Base-by-base conservation (phyloP, 257 asterid species). In the Nyctanthes arbortristis region DNA sequence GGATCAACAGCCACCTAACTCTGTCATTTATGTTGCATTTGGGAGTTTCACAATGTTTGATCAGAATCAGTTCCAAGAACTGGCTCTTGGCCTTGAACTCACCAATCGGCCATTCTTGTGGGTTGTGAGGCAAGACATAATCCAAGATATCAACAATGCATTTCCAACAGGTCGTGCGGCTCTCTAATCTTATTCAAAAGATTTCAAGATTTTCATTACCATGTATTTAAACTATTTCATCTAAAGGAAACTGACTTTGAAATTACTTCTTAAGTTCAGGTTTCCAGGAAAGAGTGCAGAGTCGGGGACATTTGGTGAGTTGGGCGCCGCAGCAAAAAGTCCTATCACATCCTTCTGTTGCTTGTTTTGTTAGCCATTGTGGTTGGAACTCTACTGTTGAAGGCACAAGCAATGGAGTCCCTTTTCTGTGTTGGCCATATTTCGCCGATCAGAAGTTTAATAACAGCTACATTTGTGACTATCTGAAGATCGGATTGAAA, bases 11-110 rank as follows among this genome's bases (percentile, higher is more conserved):
- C 77, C 80, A 36, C 7, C 12, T 1, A 40, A 63, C 45, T 85
- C 91, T 7, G 91, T 83, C 40, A 40, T 83, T 20, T 85, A 88
- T 33, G 81, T 85, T 3, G 88, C 91, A 37, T 88, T 85, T 56
- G 92, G 89, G 3, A 85, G 92, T 80, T 74, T 82, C 61, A 77
- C 88, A 5, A 56, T 82, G 9, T 70, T 85, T 11, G 77, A 80
- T 4, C 31, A 54, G 18, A 68, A 5, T 12, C 95, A 85, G 77
- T 83, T 88, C 72, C 73, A 75, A 4, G 89, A 88, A 70, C 63
- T 85, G 25, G 95, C 91, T 20, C 54, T 78, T 0, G 91, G 89
- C 43, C 89, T 83, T 12, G 87, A 81, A 70, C 75, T 73, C 10
- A 65, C 81, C n/a, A 73, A 78, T 32, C 77, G 31, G 64, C 86